A percentile compares a stretch with the other conserved stretches of the same genome.
phyloP scores from a whole-genome alignment of 805 yeast species.

The Cyberlindnera misumaiensis region DNA sequence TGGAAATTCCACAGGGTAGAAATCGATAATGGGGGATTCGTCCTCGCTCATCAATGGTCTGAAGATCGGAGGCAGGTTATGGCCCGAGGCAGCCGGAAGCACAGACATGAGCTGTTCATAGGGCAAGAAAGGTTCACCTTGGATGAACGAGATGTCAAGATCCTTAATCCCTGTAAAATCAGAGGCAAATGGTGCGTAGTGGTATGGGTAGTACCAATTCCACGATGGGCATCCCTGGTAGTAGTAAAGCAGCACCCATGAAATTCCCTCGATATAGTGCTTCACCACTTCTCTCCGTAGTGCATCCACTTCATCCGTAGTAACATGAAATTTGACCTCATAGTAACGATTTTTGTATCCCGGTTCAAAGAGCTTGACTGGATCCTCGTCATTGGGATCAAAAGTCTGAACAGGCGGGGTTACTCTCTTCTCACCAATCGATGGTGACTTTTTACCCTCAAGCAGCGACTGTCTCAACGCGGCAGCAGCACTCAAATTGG shows the following conservation, averaged over 20 bases:
- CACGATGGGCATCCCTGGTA: conserved; percentile 98
- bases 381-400: conserved; percentile 32
- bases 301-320: conserved; percentile 44
- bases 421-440: conserved; percentile 18
- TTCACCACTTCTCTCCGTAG: conserved; percentile 55
- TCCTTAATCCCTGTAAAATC: conserved; percentile 59
- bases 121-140: conserved; percentile 80
- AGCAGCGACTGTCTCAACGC: conserved; percentile 31
- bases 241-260: conserved; percentile 93
- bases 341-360: conserved; percentile 86
- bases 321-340: conserved; percentile 58
- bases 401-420: conserved; percentile 1
- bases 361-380: conserved; percentile 72
- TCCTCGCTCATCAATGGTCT: conserved; percentile 75
- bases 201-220: conserved; percentile 97
- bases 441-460: conserved; percentile 20
- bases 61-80: conserved; percentile 75
- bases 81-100: conserved; percentile 88
- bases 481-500: conserved; percentile 40
- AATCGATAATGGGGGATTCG: conserved; percentile 80
- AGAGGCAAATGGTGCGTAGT: conserved; percentile 95
- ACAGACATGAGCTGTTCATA: conserved; percentile 94
- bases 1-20: conserved; percentile 81
- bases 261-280: conserved; percentile 85
- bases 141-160: conserved; percentile 48